phyloP scores from a whole-genome alignment of 805 yeast genomes.

The Jamesozyma gamospora region DNA sequence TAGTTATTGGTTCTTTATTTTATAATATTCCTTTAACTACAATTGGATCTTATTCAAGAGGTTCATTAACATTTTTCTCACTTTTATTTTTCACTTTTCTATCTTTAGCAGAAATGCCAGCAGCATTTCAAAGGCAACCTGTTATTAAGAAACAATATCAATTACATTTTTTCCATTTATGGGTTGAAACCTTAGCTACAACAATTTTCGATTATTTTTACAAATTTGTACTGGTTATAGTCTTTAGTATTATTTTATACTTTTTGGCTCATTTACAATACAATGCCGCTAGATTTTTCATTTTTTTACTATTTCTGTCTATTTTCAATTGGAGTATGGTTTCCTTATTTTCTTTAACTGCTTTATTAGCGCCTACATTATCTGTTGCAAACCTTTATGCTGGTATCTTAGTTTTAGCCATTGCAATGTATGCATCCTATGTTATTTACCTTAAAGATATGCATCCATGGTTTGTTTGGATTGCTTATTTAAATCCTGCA shows the following conservation, averaged over 20 bases:
- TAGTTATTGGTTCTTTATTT: constrained; percentile 43
- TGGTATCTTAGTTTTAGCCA: constrained; percentile 42
- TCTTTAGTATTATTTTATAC: constrained; percentile 41
- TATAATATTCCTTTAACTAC: constrained; percentile 37
- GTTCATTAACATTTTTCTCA: constrained; percentile 44
- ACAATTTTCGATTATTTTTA: constrained; percentile 50
- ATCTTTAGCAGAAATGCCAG: constrained; percentile 46
- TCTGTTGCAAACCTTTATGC: constrained; percentile 53
- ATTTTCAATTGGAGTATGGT: constrained; percentile 39
- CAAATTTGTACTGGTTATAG: constrained; percentile 35
- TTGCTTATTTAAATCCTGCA: constrained; percentile 48
- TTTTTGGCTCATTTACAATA: constrained; percentile 43
- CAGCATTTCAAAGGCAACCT: constrained; percentile 38
- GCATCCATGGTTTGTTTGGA: constrained; percentile 69
- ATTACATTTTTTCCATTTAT: constrained; percentile 55
- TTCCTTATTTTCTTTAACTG: constrained; percentile 43
- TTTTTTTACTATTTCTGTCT: constrained; percentile 36
- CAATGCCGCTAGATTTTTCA: constrained; percentile 43
- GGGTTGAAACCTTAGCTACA: constrained; percentile 56
- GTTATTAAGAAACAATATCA: constrained; percentile 56
- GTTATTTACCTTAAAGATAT: constrained; percentile 49
- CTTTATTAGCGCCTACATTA: constrained; percentile 39
- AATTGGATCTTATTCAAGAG: constrained; percentile 42
- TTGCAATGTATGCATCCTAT: constrained; percentile 55
- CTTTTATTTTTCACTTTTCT: constrained; percentile 47